Conservation (phyloP, 768 basidiomycete species). For the Suillus bovinus region DNA sequence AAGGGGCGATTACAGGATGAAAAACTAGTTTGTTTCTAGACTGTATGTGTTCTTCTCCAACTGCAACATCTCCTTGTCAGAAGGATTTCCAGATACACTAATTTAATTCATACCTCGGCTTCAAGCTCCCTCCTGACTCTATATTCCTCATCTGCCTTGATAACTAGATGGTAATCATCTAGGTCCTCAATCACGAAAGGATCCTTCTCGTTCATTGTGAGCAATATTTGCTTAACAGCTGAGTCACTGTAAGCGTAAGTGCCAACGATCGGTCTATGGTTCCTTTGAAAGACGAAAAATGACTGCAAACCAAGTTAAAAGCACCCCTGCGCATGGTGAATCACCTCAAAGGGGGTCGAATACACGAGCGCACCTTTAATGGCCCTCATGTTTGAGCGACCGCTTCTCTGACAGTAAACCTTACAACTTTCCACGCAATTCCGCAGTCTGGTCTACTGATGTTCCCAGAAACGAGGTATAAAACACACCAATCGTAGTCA, state of each 20-base stretch:
- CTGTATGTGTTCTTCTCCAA: constrained; percentile 88
- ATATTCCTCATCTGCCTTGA: constrained; percentile 81
- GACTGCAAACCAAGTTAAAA: constrained; percentile 61
- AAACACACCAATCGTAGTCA: constrained; percentile 4
- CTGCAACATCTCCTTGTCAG: constrained; percentile 36
- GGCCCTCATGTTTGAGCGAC: constrained; percentile 49
- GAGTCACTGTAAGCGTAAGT: constrained; percentile 60
- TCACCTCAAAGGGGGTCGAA: constrained; percentile 11
- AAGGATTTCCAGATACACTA: constrained; percentile 2
- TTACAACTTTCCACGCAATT: not conserved
- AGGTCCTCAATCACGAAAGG: constrained; percentile 86
- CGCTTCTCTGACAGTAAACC: not conserved
- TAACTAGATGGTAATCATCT: constrained; percentile 80
- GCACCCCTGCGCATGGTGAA: constrained; percentile 45
- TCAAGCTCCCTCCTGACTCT: constrained; percentile 72
- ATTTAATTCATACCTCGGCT: constrained; percentile 60
- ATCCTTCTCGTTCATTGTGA: constrained; percentile 77
- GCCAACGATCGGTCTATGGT: constrained; percentile 1
- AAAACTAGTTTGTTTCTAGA: constrained; percentile 42
- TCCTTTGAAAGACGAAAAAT: not conserved
- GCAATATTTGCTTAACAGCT: constrained; percentile 85
- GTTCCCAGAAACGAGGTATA: constrained; percentile 7
- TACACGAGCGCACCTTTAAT: constrained; percentile 51
- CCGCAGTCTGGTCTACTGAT: not conserved
- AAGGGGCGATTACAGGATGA: not conserved